Conservation (phyloP, 2,329 filamentous ascomycete species). For the Neurospora sp. region DNA sequence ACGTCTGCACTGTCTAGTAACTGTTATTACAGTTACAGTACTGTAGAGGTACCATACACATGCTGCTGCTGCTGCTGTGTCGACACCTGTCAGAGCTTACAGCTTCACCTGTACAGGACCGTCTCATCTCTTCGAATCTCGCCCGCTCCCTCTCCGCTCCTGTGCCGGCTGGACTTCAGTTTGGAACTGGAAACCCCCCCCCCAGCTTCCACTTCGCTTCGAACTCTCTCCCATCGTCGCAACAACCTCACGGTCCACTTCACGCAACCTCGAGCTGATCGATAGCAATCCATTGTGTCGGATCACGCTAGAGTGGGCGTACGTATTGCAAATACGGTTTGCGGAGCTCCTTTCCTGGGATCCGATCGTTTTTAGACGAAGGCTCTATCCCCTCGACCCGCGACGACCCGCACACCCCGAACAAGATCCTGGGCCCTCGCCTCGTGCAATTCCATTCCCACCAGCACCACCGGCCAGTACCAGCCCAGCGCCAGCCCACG, state of each 20-base stretch:
- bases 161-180: neutral
- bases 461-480: neutral
- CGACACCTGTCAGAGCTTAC: neutral
- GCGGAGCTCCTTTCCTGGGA: conserved; percentile 1
- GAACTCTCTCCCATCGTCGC: neutral
- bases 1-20: neutral
- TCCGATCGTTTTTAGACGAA: neutral
- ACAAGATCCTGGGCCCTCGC: conserved; percentile 9
- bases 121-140: neutral
- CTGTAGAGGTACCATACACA: neutral
- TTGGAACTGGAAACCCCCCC: neutral
- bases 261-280: conserved; percentile 7
- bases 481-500: neutral
- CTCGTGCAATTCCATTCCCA: conserved; percentile 1
- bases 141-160: neutral
- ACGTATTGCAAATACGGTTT: conserved; percentile 1
- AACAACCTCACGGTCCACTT: neutral
- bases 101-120: neutral
- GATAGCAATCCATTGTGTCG: conserved; percentile 12
- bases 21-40: neutral
- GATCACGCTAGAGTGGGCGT: conserved; percentile 15
- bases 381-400: conserved; percentile 7
- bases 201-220: neutral
- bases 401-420: conserved; percentile 11
- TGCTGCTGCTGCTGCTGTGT: neutral